Percentiles rank a stretch among this genome's conserved stretches.
These are phyloP conservation scores for Rhodotorula taiwanensis DNA, from an alignment of 768 basidiomycete species.

Conservation along the genomic window DNA sequence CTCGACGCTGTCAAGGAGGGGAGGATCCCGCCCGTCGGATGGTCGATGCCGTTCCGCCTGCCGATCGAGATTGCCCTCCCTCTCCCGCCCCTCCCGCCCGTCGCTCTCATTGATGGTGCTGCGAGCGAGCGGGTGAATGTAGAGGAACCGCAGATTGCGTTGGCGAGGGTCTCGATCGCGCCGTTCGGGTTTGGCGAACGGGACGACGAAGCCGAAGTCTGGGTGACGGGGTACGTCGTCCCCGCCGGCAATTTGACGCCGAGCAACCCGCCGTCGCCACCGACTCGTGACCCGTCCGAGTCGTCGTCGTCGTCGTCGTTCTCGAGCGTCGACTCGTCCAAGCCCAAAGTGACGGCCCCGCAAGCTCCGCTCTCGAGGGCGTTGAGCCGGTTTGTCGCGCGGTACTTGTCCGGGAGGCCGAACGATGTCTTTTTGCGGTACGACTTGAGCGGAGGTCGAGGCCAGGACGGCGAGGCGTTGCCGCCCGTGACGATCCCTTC, in stretches of 20 bases:
- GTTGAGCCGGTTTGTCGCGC: slow-evolving; percentile 24
- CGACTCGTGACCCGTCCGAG: neutral
- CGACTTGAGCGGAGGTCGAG: slow-evolving; percentile 3
- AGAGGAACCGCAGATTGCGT: slow-evolving; percentile 3
- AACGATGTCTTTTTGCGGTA: slow-evolving; percentile 28
- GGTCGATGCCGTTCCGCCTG: slow-evolving; percentile 29
- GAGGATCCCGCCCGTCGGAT: slow-evolving; percentile 16
- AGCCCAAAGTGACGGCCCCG: neutral
- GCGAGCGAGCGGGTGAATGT: no score
- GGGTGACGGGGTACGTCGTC: slow-evolving; percentile 20
- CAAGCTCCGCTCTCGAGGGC: slow-evolving; percentile 16
- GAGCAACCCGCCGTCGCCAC: neutral
- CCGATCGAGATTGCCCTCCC: slow-evolving; percentile 30
- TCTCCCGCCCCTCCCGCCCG: slow-evolving; percentile 1
- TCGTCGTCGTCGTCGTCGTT: no score
- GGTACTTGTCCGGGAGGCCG: slow-evolving; percentile 27
- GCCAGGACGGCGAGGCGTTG: no score
- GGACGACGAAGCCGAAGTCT: neutral
- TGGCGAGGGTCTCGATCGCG: slow-evolving; percentile 21
- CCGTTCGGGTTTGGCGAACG: slow-evolving; percentile 21
- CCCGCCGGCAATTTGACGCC: slow-evolving; percentile 21
- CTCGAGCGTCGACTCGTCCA: neutral
- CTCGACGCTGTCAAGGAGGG: slow-evolving; percentile 5
- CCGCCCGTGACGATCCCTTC: slow-evolving; percentile 1
- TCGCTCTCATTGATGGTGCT: neutral